Evolutionary conservation across 2,329 filamentous ascomycete genomes (phyloP), one percentile per base, ranked within the genome.

Genomic region (Fusarium xyrophilum): DNA sequence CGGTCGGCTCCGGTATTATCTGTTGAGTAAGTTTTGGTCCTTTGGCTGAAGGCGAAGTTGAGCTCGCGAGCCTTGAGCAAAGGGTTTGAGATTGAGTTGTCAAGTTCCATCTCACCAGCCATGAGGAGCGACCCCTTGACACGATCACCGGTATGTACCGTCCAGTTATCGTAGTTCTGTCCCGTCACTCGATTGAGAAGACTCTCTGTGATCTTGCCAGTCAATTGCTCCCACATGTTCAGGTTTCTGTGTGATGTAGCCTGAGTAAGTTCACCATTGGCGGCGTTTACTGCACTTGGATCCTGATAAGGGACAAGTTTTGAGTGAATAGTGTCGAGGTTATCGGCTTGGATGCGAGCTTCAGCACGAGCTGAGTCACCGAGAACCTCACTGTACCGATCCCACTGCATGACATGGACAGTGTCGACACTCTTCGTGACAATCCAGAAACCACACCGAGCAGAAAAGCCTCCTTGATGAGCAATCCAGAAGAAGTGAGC

Each of bases 401-500:
- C 83, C 88, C 86, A 88, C 69, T 84, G 81, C 72, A 85, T 80
- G 30, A 86, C 80, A 59, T 82, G 81, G 23, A 83, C 77, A 7
- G 73, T 74, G 17, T 79, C 70, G 6, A 64, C 64, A 14, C 75
- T 70, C 3, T 75, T 76, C 1, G 81, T 80, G 43, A 82, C 75
- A 56, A 89, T 79, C 87, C 87, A 90, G 73, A 85, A 88, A 8
- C 86, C 88, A 56, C 80, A 84, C 6, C 88, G 82, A 32, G 82
- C 76, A 4, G 85, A 85, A 21, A 82, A 78, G 21, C 80, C 79
- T 4, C 79, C 79, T 0, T 82, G 80, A 25, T 85, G 81, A 4
- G 86, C 80, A 30, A 85, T 82, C 86, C 87, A 90, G 60, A 89
- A 79, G 61, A 90, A 84, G 73, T 90, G 88, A 17, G 83, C 75